Base-by-base conservation (phyloP, 805 yeast species). In the Teunomyces panamensis region DNA sequence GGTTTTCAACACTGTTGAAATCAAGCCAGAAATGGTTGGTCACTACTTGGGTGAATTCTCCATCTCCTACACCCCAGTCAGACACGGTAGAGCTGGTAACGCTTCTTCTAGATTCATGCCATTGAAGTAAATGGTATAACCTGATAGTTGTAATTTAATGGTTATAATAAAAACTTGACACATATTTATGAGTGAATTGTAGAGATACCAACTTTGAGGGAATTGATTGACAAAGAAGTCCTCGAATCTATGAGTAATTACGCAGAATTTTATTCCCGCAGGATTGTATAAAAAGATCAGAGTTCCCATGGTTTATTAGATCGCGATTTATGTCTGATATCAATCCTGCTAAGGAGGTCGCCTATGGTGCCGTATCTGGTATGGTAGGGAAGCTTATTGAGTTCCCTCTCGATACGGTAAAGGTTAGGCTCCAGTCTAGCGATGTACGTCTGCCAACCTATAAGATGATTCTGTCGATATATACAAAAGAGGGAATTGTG, bases 41-140 rank as follows among this genome's bases (percentile, higher is more conserved):
- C 97, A 92, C 87, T 94, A 94, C 95, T 88, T 94, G 70, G 99
- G 97, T 82, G 99, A 94, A 84, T 94, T 94, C 89, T 92, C 99
- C 71, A 94, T 94, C 80, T 83, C 99, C 68, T 94, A 94, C 85
- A 88, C 96, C 78, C 99, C 99, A 74, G 97, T 92, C 75, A 89
- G 96, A 84, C 99, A 95, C 84, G 97, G 97, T 86, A 86, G 94
- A 83, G 91, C 95, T 68, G 96, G 91, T 85, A 79, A 80, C 80
- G 87, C 78, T 78, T 87, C 77, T 70, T 78, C 76, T 76, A 77
- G 87, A 77, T 85, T 85, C 84, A 83, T 84, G 71, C 90, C 91
- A 75, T 71, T 73, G 67, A 69, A 68, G 64, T 73, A 73, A 68
- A 65, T 56, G 44, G 36, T 30, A 34, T 28, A 24, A 17, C 37